These are phyloP conservation scores for Blastocrithidia nonstop DNA, from an alignment of 208 protist species.

Conservation along the genomic window DNA sequence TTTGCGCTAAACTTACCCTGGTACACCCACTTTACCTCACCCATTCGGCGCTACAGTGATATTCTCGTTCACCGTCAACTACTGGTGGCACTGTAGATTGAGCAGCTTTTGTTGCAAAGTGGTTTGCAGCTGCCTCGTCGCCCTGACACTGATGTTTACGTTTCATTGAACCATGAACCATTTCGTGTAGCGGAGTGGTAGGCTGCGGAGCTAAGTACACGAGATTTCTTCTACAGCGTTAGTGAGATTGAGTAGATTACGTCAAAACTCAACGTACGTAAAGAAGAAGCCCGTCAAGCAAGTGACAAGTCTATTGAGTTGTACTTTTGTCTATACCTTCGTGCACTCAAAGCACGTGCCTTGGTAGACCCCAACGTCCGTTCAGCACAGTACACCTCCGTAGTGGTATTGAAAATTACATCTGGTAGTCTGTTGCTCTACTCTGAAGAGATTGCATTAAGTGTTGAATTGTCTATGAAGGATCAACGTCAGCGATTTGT, in stretches of 20 bases:
- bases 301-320: slow-evolving; percentile 39
- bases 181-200: slow-evolving; percentile 13
- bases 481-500: slow-evolving; percentile 35
- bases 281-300: slow-evolving; percentile 26
- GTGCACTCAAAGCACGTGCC: slow-evolving; percentile 16
- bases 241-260: slow-evolving; percentile 42
- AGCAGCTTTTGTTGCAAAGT: slow-evolving; percentile 25
- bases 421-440: slow-evolving; percentile 14
- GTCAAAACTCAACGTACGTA: slow-evolving; percentile 29
- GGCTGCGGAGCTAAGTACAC: slow-evolving; percentile 13
- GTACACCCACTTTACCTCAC: slow-evolving; percentile 92
- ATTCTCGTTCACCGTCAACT: slow-evolving; percentile 86
- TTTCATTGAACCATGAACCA: neutral
- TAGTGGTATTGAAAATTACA: slow-evolving; percentile 10
- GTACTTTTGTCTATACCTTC: slow-evolving; percentile 70
- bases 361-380: slow-evolving; percentile 8
- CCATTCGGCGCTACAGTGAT: slow-evolving; percentile 88
- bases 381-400: slow-evolving; percentile 7
- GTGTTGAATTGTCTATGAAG: slow-evolving; percentile 28
- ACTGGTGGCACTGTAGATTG: slow-evolving; percentile 56
- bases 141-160: neutral
- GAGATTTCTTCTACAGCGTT: slow-evolving; percentile 22
- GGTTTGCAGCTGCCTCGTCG: neutral
- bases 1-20: slow-evolving; percentile 74
- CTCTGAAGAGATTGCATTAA: slow-evolving; percentile 20